phyloP scores from a whole-genome alignment of 148 eudicot species.

The Talinum fruticosum region DNA sequence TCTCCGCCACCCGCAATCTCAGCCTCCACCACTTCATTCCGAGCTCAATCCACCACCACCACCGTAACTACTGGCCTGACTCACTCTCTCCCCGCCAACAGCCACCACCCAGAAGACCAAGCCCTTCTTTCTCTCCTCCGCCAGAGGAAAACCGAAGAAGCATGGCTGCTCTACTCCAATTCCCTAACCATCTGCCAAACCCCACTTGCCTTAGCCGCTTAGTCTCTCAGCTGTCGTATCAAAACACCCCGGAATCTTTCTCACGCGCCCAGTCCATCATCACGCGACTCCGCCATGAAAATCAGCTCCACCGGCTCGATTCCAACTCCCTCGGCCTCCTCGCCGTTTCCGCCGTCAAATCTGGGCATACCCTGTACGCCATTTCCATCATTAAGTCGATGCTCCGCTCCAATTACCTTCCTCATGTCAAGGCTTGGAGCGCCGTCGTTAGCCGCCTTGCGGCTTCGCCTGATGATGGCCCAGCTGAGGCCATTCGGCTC shows the following conservation, averaged over 20 bases:
- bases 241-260: constrained; percentile 48
- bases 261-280: constrained; percentile 78
- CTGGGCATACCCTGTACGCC: constrained; percentile 72
- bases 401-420: constrained; percentile 76
- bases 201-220: constrained; percentile 87
- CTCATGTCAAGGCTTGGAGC: constrained; percentile 97
- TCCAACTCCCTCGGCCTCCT: constrained; percentile 85
- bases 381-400: constrained; percentile 72
- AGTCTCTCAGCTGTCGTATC: constrained; percentile 73
- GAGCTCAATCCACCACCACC: constrained; percentile 30
- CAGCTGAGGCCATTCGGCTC: constrained; percentile 51
- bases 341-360: constrained; percentile 68
- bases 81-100: neutral
- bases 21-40: constrained; percentile 20
- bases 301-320: constrained; percentile 89
- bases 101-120: constrained; percentile 28
- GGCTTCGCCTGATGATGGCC: constrained; percentile 64
- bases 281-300: constrained; percentile 72
- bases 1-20: constrained; percentile 16
- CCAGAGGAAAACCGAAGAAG: constrained; percentile 77
- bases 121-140: constrained; percentile 67
- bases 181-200: constrained; percentile 48
- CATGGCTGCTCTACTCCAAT: constrained; percentile 58
- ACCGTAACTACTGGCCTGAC: constrained; percentile 21
- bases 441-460: constrained; percentile 78